phyloP scores from a whole-genome alignment of 257 asterid species.

The Euphrasia confusa region DNA sequence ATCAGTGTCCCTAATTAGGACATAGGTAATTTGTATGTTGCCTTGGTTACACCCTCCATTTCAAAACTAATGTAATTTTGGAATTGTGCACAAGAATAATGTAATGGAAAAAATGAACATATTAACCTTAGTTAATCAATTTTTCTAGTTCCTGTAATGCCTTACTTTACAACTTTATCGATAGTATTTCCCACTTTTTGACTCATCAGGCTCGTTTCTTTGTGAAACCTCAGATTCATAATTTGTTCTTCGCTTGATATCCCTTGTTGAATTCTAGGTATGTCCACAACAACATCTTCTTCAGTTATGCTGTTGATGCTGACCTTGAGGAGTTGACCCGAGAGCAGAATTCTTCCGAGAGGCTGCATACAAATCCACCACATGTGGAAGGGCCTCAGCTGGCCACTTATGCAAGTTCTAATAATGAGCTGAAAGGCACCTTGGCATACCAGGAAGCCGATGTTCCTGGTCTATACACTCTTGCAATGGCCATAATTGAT shows the following conservation, averaged over 20 bases:
- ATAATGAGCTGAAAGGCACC: constrained; percentile 95
- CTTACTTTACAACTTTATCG: no score
- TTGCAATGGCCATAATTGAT: constrained; percentile 95
- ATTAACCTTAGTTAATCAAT: no score
- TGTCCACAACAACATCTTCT: constrained; percentile 87
- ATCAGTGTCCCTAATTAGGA: no score
- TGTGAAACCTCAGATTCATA: no score
- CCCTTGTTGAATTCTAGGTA: constrained; percentile 43
- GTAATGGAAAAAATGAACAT: no score
- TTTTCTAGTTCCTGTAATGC: no score
- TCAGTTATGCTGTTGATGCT: constrained; percentile 82
- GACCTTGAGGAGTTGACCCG: constrained; percentile 61
- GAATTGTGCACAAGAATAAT: no score
- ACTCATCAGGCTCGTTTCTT: no score
- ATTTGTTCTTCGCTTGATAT: not conserved
- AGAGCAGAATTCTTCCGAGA: constrained; percentile 41
- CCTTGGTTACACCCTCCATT: no score
- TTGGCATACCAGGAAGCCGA: constrained; percentile 97
- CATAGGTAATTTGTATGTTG: no score
- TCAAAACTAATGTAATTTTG: no score
- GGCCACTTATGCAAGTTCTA: constrained; percentile 95
- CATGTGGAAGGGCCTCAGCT: constrained; percentile 56
- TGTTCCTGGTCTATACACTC: constrained; percentile 83
- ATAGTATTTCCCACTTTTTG: no score
- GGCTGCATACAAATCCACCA: constrained; percentile 29